Base-by-base conservation (phyloP, 768 basidiomycete genomes). In the Psilocybe cyanescens region DNA sequence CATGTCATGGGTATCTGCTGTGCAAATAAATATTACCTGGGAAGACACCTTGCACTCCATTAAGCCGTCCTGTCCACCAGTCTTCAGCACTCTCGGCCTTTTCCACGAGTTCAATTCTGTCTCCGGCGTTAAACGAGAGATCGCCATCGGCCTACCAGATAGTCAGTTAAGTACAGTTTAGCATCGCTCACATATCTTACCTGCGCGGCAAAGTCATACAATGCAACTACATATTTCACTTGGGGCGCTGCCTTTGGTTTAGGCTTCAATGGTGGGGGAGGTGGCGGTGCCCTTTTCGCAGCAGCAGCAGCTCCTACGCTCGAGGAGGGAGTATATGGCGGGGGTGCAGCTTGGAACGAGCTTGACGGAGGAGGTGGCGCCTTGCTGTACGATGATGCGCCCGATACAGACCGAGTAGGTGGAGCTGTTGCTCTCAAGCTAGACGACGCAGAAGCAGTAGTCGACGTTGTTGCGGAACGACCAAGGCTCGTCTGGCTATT, bases 181-280 rank as follows among this genome's bases (percentile, higher is more conserved):
- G 50, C 11, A 3, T 51, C 12, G 35, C 17, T 49, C 56, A 39
- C 24, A 29, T 11, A 54, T 70, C 79, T 57, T 70, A 87, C 89
- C 84, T 97, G 95, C 17, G 97, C 94, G 37, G 81, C 83, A 72
- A 97, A 99, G 74, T 99, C 97, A 71, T 97, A 99, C 70, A 99
- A 71, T 31, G 97, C 97, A 8, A 93, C 90, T 28, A 95, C 95
- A 69, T 94, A 95, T 73, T 88, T 84, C 3, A 82, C 76, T 54
- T 78, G 78, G 1, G 85, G 85, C 31, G 81, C 79, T 7, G 83
- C 79, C 73, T 91, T 92, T 4, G 93, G 93, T 72, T 95, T 96
- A 1, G 93, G 86, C 76, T 95, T 96, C 68, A 95, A 71, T 2
- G 95, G 90, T 7, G 97, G 97, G 0, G 97, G 97, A 0, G 97